These are phyloP conservation scores for Solanum sejunctum DNA, from an alignment of 257 asterid species.

Conservation along the genomic window DNA sequence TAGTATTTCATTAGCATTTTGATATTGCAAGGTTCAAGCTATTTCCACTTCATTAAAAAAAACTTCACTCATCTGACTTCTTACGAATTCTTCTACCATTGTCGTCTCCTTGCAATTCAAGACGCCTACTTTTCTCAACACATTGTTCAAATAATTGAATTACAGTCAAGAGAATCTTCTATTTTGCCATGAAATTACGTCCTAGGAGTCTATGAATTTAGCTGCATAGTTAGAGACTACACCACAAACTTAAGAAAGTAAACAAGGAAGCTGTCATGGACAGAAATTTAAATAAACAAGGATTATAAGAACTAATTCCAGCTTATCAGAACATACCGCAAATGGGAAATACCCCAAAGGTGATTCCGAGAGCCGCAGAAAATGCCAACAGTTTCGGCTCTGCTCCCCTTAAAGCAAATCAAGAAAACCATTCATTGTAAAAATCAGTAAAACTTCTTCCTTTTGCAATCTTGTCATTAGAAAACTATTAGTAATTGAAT, in stretches of 20 bases:
- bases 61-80: not conserved
- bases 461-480: not conserved
- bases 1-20: not conserved
- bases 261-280: not conserved
- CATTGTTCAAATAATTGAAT: not conserved
- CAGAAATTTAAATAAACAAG: not conserved
- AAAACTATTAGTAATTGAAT: not conserved
- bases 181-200: not conserved
- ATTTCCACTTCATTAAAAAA: not conserved
- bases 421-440: not conserved
- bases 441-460: not conserved
- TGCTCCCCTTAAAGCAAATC: slow-evolving; percentile 48
- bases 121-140: not conserved
- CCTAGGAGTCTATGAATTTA: not conserved
- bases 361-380: slow-evolving; percentile 76
- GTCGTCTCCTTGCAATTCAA: not conserved
- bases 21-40: not conserved
- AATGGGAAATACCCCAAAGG: slow-evolving; percentile 83
- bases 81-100: not conserved
- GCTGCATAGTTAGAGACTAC: not conserved
- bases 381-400: slow-evolving; percentile 89
- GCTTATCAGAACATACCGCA: slow-evolving; percentile 36
- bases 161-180: not conserved
- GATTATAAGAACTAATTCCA: not conserved
- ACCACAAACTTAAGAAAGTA: not conserved